Evolutionary conservation across 2,329 filamentous ascomycete species (phyloP).

Genomic region (Colletotrichum eleusines): DNA sequence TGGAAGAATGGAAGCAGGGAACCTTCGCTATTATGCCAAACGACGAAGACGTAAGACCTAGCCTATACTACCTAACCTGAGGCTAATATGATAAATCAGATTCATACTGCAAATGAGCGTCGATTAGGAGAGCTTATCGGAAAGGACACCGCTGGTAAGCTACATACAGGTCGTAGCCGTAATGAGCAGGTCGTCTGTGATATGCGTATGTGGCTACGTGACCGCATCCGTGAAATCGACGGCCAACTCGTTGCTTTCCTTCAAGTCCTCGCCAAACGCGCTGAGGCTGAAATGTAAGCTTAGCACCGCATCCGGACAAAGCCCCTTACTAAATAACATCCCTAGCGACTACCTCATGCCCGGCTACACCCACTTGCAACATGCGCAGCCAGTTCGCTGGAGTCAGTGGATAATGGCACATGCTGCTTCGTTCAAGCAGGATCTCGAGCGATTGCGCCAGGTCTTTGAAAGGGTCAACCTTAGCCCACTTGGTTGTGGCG

Average conservation of each 20-base stretch:
- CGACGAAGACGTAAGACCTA: slow-evolving; percentile 17
- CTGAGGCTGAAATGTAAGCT: slow-evolving; percentile 75
- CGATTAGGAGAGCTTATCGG: slow-evolving; percentile 76
- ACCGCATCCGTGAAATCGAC: slow-evolving; percentile 79
- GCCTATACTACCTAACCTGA: neutral
- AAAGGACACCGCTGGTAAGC: slow-evolving; percentile 76
- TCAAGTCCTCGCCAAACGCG: slow-evolving; percentile 74
- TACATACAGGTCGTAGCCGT: slow-evolving; percentile 77
- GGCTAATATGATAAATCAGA: slow-evolving; percentile 43
- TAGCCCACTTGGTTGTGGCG: slow-evolving; percentile 45
- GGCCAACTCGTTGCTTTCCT: slow-evolving; percentile 76
- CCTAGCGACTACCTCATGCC: slow-evolving; percentile 20
- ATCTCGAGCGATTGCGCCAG: slow-evolving; percentile 46
- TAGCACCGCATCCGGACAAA: slow-evolving; percentile 35
- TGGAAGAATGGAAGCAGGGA: slow-evolving; percentile 65
- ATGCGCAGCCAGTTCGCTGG: slow-evolving; percentile 37
- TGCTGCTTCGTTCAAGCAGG: slow-evolving; percentile 44
- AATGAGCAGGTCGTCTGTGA: slow-evolving; percentile 82
- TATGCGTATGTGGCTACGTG: slow-evolving; percentile 81
- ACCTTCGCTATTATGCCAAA: slow-evolving; percentile 64
- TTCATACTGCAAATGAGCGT: slow-evolving; percentile 68
- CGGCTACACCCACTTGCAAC: neutral
- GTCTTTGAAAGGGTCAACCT: slow-evolving; percentile 45
- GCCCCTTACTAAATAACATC: slow-evolving; percentile 43
- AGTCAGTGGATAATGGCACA: slow-evolving; percentile 45